Base-by-base conservation (phyloP, 192 early-diverging fungal genomes). In the Pilobolus umbonatus region DNA sequence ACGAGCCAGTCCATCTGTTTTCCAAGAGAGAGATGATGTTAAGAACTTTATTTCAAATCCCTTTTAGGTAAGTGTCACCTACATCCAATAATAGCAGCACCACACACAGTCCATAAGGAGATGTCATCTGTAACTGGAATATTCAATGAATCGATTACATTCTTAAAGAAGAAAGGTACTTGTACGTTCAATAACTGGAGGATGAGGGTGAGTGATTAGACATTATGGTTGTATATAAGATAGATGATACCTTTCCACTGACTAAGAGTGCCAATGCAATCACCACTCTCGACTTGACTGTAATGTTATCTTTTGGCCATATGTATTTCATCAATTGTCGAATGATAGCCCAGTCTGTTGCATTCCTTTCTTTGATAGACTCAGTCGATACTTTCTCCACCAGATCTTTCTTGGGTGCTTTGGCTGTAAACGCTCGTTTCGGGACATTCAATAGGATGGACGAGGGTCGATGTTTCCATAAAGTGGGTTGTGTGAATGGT, bases 151-250 rank as follows among this genome's bases (percentile, higher is more conserved):
- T 99, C 96, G 30, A 99, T 84, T 32, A 91, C 82, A 50, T 89
- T 69, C 72, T 98, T 99, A 79, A 99, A 99, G 60, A 90, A 84
- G 45, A 95, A 88, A 0, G 97, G 97, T 31, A 99, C 93, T 64
- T 91, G 91, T 0, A 99, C 93, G 58, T 93, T 98, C 29, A 98
- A 68, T 14, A 93, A 55, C 75, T 74, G 40, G 21, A 40, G 40
- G 55, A 49, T 51, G 19, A 34, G 15, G 39, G 10, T 45, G 42
- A 25, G 74, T 14, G 70, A 71, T 26, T 17, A 11, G 34, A 22
- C 28, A 29, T 40, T 31, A 84, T 42, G 77, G 85, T 7, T 88
- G 71, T n/a, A 78, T 64, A 49, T 39, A n/a, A 47, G 14, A n/a
- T 82, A 30, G 21, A 40, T 10, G 34, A 40, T 61, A 82, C 65